Evolutionary conservation across 495 filamentous ascomycete genomes (phyloP).

Genomic region (Aspergillus sclerotioniger): DNA sequence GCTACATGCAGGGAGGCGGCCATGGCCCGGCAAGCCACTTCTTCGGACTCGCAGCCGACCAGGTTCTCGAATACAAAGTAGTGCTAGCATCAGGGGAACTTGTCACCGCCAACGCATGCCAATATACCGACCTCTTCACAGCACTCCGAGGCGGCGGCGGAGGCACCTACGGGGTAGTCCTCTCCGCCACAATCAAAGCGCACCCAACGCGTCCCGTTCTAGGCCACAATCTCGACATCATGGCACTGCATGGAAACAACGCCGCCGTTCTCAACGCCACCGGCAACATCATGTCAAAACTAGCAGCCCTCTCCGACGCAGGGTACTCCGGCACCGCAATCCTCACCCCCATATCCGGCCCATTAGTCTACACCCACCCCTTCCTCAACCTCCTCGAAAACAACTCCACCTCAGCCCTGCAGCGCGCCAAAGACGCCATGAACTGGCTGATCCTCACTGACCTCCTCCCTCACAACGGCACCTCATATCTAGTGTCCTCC

Average conservation of each 20-base stretch:
- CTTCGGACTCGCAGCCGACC: slow-evolving; percentile 38
- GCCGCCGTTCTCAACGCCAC: slow-evolving; percentile 16
- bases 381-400: too few relatives aligned
- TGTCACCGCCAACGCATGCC: slow-evolving; percentile 44
- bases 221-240: slow-evolving; percentile 19
- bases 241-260: slow-evolving; percentile 4
- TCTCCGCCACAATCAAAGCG: slow-evolving; percentile 41
- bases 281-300: slow-evolving; percentile 12
- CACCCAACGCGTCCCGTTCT: slow-evolving; percentile 28
- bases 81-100: slow-evolving; percentile 52
- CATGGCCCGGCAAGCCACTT: slow-evolving; percentile 28
- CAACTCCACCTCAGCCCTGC: too few relatives aligned
- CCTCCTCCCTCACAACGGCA: too few relatives aligned
- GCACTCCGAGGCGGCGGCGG: slow-evolving; percentile 47
- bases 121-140: slow-evolving; percentile 58
- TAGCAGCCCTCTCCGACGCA: too few relatives aligned
- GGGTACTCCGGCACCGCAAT: too few relatives aligned
- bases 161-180: slow-evolving; percentile 50
- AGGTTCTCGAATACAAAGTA: slow-evolving; percentile 41
- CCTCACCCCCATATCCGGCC: too few relatives aligned
- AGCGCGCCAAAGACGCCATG: too few relatives aligned
- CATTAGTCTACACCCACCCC: too few relatives aligned
- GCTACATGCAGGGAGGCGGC: slow-evolving; percentile 38
- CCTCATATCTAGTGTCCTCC: too few relatives aligned
- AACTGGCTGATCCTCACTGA: too few relatives aligned